Base-by-base conservation (phyloP, 2,329 filamentous ascomycete genomes). In the Aspergillaceae sp. region DNA sequence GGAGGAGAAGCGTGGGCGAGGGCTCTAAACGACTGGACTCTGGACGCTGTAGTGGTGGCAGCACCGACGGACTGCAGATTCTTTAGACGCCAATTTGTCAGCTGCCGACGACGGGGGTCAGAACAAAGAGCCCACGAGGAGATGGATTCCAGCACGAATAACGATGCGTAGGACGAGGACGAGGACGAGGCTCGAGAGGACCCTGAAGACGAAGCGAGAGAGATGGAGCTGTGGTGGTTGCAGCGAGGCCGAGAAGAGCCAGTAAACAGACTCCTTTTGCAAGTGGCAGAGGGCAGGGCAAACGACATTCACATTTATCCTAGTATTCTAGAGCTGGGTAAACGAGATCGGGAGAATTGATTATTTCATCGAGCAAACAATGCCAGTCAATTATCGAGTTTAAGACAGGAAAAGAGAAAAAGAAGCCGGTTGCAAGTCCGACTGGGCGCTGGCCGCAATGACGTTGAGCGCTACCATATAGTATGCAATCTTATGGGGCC, bases 221-320 rank as follows among this genome's bases (percentile, higher is more conserved):
- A 5, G 29, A 9, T 30, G 8, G 36, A 38, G 40, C 19, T 32
- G 11, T 35, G 28, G 19, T 29, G 26, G 29, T 26, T 29, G 33
- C 19, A 5, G 11, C 27, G 40, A 19, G 19, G 19, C 19, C 19
- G 19, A 19, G 40, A 33, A 35, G 45, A 40, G 54, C 40, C 45
- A 19, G 19, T 51, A 49, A 53, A 54, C 45, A 56, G 50, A 53
- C 60, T 57, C 58, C 58, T 60, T 61, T 53, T 60, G 55, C 51
- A 60, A 42, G 19, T 19, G 19, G 48, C 45, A 51, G 44, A 48
- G 41, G 58, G 51, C 57, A 58, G 59, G 54, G 47, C 55, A 48
- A 51, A 56, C 62, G 61, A 65, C 65, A 67, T 67, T 58, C 63
- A 64, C 60, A 48, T 52, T 32, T 32, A 9, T 19, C 2, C 19